Base-by-base conservation (phyloP, 2,329 filamentous ascomycete species). In the Fusarium caatingaense region DNA sequence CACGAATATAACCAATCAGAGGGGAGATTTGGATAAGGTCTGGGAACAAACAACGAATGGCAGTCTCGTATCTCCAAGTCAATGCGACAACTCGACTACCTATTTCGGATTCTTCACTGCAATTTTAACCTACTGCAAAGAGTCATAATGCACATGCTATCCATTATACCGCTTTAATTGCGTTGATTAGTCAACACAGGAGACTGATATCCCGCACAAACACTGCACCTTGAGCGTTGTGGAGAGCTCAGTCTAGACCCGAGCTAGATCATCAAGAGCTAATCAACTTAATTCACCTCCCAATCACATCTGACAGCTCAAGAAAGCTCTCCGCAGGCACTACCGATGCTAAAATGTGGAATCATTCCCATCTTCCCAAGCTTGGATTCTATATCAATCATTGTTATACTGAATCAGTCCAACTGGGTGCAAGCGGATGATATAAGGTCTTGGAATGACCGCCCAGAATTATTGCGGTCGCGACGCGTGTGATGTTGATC, bases 271-370 rank as follows among this genome's bases (percentile, higher is more conserved):
- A 46, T 27, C 18, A 27, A 28, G 10, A 44, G 21, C 15, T 16
- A 16, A 10, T 16, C 41, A 21, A 44, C 12, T 21, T 44, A 23
- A 21, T 28, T 18, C 21, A 28, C 28, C 13, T 46, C 7, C 20
- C 18, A 23, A 20, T 46, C 21, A 8, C 44, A 46, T 27, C 15
- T 46, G 23, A n/a, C 44, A 46, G 12, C 27, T 9, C 30, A 18
- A 8, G 23, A 51, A 7, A 3, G 10, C 6, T 8, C 10, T 27
- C 42, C 42, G 30, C n/a, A 60, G 23, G 5, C 51, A 56, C 53
- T 64, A 11, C 54, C 64, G 64, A 60, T 54, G 34, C 34, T 23
- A 21, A 32, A 49, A 50, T n/a, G 27, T 21, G 16, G 44, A 55
- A n/a, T 47, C 48, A 32, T 21, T 8, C 21, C 6, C 18, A 12